Base-by-base conservation (phyloP, 805 yeast genomes). In the Naumovozyma castellii region DNA sequence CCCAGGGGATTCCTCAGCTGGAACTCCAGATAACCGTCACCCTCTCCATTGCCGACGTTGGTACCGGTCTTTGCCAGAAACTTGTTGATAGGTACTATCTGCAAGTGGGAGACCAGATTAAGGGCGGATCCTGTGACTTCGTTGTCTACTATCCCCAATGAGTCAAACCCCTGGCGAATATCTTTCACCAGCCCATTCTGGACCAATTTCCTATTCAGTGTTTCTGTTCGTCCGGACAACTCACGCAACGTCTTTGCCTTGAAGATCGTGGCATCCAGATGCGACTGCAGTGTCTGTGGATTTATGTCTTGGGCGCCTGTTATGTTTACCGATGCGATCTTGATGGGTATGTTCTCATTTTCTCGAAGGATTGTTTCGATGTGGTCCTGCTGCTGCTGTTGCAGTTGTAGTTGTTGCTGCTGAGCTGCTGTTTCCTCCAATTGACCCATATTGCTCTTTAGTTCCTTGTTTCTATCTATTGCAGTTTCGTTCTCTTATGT, bases 41-140 rank as follows among this genome's bases (percentile, higher is more conserved):
- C 98, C 65, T 92, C 97, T 25, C 95, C 95, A 56, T 92, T 90
- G 2, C 97, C 97, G 5, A 92, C 75, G 59, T 87, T 88, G 2
- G 97, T 92, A 3, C 99, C 99, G 1, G 97, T 84, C 51, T 83
- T 84, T 39, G 94, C 88, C 43, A 74, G 71, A 50, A 87, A 82
- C 48, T 73, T 72, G 14, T 29, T 29, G 13, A 29, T 29, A 9
- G 32, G 32, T 29, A 29, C 5, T 5, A 29, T n/a, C 13, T 29
- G 13, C 5, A 29, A 12, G 13, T 29, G 22, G 32, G 34, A 32
- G 36, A 22, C 19, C 17, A 32, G 5, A 32, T 32, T 32, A 14
- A 18, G 15, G 5, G 41, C 38, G 30, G 25, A 30, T 19, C 29
- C 45, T 38, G 39, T 44, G 32, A 9, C 13, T 9, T 9, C 15